These are phyloP conservation scores for Xanthoconium separans DNA, from an alignment of 1,284 basidiomycete genomes.

Conservation along the genomic window DNA sequence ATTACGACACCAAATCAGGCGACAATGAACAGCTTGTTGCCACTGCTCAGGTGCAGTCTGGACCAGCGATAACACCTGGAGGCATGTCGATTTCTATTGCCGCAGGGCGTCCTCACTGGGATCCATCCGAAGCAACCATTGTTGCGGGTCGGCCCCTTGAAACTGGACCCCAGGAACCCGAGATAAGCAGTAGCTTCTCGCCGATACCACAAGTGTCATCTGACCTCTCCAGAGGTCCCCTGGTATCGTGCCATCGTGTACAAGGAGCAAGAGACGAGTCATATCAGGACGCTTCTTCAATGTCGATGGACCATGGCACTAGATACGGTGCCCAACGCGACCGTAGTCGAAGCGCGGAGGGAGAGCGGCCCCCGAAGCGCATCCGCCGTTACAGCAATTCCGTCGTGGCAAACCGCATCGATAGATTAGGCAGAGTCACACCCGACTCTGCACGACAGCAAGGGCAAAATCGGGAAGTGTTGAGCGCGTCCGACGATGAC, in stretches of 20 bases:
- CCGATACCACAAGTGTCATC: constrained; percentile 1
- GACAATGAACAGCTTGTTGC: constrained; percentile 10
- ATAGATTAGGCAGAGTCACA: constrained; percentile 14
- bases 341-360: constrained; percentile 20
- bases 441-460: constrained; percentile 5
- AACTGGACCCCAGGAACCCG: constrained; percentile 12
- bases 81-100: constrained; percentile 6
- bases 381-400: constrained; percentile 14
- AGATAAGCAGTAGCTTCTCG: constrained; percentile 16
- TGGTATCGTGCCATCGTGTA: constrained; percentile 1
- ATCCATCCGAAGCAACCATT: neutral
- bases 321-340: constrained; percentile 11
- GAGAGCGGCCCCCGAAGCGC: constrained; percentile 31
- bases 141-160: constrained; percentile 1
- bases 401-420: constrained; percentile 7
- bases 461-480: neutral
- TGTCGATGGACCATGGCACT: constrained; percentile 3
- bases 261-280: constrained; percentile 4
- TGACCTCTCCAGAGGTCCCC: neutral
- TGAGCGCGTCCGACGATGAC: neutral
- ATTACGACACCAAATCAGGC: constrained; percentile 23
- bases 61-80: constrained; percentile 5
- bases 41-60: constrained; percentile 2
- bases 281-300: constrained; percentile 14
- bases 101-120: constrained; percentile 2